Base-by-base conservation (phyloP, 257 asterid species). In the Solanum pinnatisectum region DNA sequence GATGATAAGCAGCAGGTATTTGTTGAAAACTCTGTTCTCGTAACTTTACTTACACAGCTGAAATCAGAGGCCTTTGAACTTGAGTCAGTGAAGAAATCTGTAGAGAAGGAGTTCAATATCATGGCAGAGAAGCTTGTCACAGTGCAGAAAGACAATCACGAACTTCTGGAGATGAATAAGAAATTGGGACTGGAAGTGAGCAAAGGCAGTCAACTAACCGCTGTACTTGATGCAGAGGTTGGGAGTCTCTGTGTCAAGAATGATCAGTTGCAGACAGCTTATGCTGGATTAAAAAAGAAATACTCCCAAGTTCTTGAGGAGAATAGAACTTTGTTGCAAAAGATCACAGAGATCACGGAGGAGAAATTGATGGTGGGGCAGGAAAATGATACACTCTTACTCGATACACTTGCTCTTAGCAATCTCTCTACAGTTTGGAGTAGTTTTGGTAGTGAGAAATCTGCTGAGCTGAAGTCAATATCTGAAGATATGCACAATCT, bases 21-120 rank as follows among this genome's bases (percentile, higher is more conserved):
- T 52, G 93, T 97, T 79, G 98, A 97, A 91, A 97, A 97, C 89
- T 92, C 97, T 5, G 96, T 97, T 91, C 94, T 97, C 14, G 60
- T 92, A 63, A 92, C 98, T 86, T 89, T 95, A 68, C 92, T 97
- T 30, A 88, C 92, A 94, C 96, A 96, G 92, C 88, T 96, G 92
- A 94, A 94, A 91, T 89, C 94, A 10, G 96, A 94, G 90, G 93
- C 96, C 59, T 60, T 88, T 33, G 95, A 94, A 83, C 90, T 94
- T 27, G 96, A 95, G 89, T 88, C 91, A 1, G 93, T 95, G 90
- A 97, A 94, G 92, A 79, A 86, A 39, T 63, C 74, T 77, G 72
- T 96, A 90, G 96, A 97, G 91, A 68, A 90, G 78, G 96, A 93
- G 91, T 86, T 91, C 52, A 77, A 87, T 67, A 83, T 46, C 87